phyloP scores from a whole-genome alignment of 2,329 filamentous ascomycete genomes.

The Cadophora gregata region DNA sequence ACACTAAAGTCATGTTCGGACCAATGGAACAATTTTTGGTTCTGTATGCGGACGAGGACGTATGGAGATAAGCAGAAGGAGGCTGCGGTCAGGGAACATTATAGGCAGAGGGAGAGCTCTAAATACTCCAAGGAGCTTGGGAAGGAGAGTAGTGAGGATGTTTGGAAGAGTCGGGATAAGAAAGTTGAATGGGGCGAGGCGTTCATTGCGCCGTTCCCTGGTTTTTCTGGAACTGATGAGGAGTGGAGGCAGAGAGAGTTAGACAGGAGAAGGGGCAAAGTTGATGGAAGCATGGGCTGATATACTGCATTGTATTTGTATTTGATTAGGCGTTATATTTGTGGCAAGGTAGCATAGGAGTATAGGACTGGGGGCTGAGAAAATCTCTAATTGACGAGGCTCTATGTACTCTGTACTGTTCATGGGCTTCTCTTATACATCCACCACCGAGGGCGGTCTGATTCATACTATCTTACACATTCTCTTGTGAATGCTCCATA shows the following conservation, averaged over 20 bases:
- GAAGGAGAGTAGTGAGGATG: constrained; percentile 82
- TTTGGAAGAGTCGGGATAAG: constrained; percentile 79
- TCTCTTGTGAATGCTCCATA: background rate
- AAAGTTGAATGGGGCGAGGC: constrained; percentile 56
- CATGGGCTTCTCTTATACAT: background rate
- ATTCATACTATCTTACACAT: constrained; percentile 12
- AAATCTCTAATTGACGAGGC: background rate
- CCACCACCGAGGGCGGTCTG: background rate
- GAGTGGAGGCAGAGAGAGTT: constrained; percentile 46
- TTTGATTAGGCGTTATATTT: constrained; percentile 10
- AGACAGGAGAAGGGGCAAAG: constrained; percentile 33
- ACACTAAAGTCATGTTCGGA: constrained; percentile 77
- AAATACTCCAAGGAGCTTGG: constrained; percentile 67
- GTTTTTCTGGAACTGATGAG: constrained; percentile 50
- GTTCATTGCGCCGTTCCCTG: constrained; percentile 46
- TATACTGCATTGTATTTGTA: constrained; percentile 6
- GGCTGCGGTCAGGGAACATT: constrained; percentile 47
- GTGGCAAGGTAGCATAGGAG: background rate
- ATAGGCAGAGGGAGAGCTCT: constrained; percentile 57
- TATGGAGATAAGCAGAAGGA: constrained; percentile 65
- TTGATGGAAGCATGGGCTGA: constrained; percentile 23
- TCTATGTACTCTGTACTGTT: background rate
- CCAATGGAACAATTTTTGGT: constrained; percentile 94
- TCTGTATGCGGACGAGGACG: constrained; percentile 87
- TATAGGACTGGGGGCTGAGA: background rate